These are phyloP conservation scores for Podospora fimiseda DNA, from an alignment of 495 filamentous ascomycete species.

Conservation along the genomic window DNA sequence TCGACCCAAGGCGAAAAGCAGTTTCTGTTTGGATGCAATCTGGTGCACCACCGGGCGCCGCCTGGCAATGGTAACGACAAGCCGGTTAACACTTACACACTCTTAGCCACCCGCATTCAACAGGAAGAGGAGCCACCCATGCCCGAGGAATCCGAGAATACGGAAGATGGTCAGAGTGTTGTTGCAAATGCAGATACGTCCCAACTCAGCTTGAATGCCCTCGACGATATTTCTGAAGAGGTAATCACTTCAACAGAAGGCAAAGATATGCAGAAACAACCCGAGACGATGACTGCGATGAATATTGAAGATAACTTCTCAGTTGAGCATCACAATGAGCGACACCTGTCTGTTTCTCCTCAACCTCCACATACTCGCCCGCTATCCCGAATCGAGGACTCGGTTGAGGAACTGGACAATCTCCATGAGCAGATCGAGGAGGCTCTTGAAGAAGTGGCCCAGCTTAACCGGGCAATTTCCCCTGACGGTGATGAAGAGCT, in stretches of 20 bases:
- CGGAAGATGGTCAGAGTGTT: background rate
- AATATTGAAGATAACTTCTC: background rate
- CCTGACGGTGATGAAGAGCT: slow-evolving; percentile 15
- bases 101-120: slow-evolving; percentile 30
- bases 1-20: slow-evolving; percentile 16
- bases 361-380: slow-evolving; percentile 33
- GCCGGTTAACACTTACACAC: slow-evolving; percentile 24
- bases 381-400: slow-evolving; percentile 57
- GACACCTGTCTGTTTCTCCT: background rate
- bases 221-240: background rate
- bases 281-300: background rate
- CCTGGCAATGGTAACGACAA: slow-evolving; percentile 8
- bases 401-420: slow-evolving; percentile 60
- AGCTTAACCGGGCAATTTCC: slow-evolving; percentile 32
- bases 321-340: background rate
- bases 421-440: slow-evolving; percentile 66
- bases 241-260: background rate
- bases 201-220: background rate
- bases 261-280: background rate
- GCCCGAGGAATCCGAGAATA: background rate
- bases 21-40: slow-evolving; percentile 41
- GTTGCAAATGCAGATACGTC: slow-evolving; percentile 1
- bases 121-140: slow-evolving; percentile 17
- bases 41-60: slow-evolving; percentile 28
- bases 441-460: slow-evolving; percentile 39